A percentile compares a stretch with the other conserved stretches of the same genome.
These are phyloP conservation scores for Fusarium sp. DNA, from an alignment of 2,329 filamentous ascomycete species.

Conservation along the genomic window DNA sequence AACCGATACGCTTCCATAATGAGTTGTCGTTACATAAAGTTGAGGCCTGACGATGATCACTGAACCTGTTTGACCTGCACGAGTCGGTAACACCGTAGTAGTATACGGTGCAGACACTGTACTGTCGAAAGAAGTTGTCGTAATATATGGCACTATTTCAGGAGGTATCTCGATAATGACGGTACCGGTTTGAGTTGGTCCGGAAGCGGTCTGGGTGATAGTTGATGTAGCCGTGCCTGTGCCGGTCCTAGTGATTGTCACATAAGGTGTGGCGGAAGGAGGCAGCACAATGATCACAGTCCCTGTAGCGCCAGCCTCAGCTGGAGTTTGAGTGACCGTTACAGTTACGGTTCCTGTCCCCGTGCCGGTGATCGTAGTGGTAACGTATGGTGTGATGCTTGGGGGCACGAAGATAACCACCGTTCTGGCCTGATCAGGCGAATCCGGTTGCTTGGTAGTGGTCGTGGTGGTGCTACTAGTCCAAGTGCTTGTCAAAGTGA, in stretches of 20 bases:
- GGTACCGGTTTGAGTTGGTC: too few species aligned
- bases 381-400: not conserved
- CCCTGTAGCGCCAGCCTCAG: not conserved
- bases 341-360: not conserved
- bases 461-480: not conserved
- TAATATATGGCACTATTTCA: not conserved
- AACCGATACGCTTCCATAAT: not conserved
- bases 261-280: not conserved
- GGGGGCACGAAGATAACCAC: not conserved
- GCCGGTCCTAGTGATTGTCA: not conserved
- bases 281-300: not conserved
- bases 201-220: not conserved
- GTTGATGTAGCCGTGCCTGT: not conserved
- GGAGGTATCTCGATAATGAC: too few species aligned
- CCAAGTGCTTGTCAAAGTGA: not conserved
- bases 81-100: not conserved
- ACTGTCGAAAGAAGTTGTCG: not conserved
- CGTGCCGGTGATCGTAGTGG: not conserved
- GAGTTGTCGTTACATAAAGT: not conserved
- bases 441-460: not conserved
- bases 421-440: not conserved
- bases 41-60: not conserved
- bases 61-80: not conserved
- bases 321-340: not conserved
- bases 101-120: not conserved